Evolutionary conservation across 1,139 yeast genomes (phyloP).

Genomic region (Torulaspora globosa): DNA sequence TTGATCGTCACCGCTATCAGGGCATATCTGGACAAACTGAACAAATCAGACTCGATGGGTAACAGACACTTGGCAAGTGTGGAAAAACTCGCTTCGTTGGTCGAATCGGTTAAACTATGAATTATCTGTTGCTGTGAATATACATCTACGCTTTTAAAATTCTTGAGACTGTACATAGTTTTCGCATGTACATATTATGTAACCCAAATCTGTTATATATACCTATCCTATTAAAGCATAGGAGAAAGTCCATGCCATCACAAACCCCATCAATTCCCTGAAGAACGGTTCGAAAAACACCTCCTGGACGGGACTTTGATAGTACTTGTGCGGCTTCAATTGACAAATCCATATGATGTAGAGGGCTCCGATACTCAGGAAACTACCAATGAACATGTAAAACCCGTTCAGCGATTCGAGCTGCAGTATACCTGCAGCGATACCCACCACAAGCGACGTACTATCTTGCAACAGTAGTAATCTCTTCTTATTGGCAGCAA

Average conservation of each 20-base stretch:
- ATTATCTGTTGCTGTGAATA: conserved; percentile 17
- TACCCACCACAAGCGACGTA: conserved; percentile 61
- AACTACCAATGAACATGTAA: conserved; percentile 50
- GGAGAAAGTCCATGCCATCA: conserved; percentile 82
- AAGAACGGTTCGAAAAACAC: conserved; percentile 54
- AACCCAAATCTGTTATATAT: conserved; percentile 9
- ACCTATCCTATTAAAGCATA: conserved; percentile 52
- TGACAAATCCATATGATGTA: conserved; percentile 30
- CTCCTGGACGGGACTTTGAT: conserved; percentile 51
- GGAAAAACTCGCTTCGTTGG: conserved; percentile 58
- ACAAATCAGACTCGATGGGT: conserved; percentile 33
- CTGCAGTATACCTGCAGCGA: conserved; percentile 68
- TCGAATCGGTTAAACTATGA: conserved; percentile 32
- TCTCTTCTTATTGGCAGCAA: conserved; percentile 35
- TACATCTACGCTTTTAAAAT: conserved; percentile 5
- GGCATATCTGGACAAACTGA: conserved; percentile 43
- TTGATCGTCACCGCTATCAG: conserved; percentile 58
- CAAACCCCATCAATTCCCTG: conserved; percentile 61
- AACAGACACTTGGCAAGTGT: conserved; percentile 79
- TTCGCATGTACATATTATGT: conserved; percentile 10
- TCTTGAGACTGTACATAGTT: conserved; percentile 13
- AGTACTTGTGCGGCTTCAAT: conserved; percentile 45
- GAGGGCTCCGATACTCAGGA: conserved; percentile 43
- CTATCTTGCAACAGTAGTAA: conserved; percentile 58
- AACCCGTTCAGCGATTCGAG: conserved; percentile 65